A percentile compares a stretch with the other conserved stretches of the same genome.
These are phyloP conservation scores for Herpetomonas samuelpessoai DNA, from an alignment of 208 protist genomes.

Conservation along the genomic window DNA sequence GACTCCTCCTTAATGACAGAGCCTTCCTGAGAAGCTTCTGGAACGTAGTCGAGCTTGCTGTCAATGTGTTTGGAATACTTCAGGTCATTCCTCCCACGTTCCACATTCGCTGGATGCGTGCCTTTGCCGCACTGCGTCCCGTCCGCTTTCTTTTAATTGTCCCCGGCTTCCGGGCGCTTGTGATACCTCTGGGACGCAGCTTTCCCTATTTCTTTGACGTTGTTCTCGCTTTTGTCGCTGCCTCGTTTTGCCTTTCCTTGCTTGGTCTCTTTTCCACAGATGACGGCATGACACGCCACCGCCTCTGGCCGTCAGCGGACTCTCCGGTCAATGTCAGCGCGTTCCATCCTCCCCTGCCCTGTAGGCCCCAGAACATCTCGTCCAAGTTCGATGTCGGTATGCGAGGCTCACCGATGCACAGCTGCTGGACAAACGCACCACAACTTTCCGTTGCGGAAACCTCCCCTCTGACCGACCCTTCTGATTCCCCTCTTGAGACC, in stretches of 20 bases:
- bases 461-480: too few species aligned
- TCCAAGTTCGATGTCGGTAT: too few species aligned
- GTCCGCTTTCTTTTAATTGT: conserved; percentile 33
- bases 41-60: conserved; percentile 44
- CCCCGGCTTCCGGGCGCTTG: conserved; percentile 16
- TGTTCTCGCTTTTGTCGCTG: conserved; percentile 18
- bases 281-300: conserved; percentile 15
- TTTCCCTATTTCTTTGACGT: conserved; percentile 29
- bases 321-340: too few species aligned
- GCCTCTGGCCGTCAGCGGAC: too few species aligned
- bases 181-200: conserved; percentile 21
- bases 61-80: conserved; percentile 47
- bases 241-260: conserved; percentile 32
- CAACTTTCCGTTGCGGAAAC: too few species aligned
- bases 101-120: conserved; percentile 49
- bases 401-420: too few species aligned
- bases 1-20: conserved; percentile 22
- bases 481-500: too few species aligned
- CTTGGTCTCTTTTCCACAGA: conserved; percentile 29
- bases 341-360: too few species aligned
- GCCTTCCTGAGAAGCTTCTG: conserved; percentile 41
- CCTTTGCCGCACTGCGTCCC: conserved; percentile 38
- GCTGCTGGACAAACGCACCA: too few species aligned
- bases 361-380: too few species aligned
- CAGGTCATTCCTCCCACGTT: conserved; percentile 33